Evolutionary conservation across 148 eudicot species (phyloP).

Genomic region (Fagopyrum homotropicum): DNA sequence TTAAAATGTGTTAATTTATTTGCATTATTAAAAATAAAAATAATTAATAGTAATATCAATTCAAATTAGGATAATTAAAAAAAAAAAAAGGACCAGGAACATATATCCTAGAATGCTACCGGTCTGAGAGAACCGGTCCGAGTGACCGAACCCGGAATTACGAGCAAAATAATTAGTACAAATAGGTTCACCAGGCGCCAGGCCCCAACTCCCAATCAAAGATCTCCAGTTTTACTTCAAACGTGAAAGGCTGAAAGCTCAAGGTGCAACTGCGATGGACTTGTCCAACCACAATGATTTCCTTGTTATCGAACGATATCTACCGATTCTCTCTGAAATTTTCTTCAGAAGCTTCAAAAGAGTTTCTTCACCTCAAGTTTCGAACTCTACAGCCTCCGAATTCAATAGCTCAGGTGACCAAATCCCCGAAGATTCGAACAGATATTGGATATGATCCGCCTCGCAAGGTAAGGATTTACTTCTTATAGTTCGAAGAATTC

Average conservation of each 20-base stretch:
- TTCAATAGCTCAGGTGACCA: conserved; percentile 20
- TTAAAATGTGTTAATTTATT: too few species aligned
- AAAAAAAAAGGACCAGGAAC: too few species aligned
- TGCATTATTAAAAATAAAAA: too few species aligned
- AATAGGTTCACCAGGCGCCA: too few species aligned
- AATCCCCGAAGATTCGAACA: conserved; percentile 42
- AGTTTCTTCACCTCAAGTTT: conserved; percentile 23
- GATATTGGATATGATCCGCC: conserved; percentile 43
- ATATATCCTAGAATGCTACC: too few species aligned
- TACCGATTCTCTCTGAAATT: conserved; percentile 42
- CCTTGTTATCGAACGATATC: conserved; percentile 54
- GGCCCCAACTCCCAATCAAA: neutral
- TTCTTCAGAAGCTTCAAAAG: conserved; percentile 27
- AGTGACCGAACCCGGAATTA: too few species aligned
- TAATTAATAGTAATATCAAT: too few species aligned
- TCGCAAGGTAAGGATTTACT: conserved; percentile 8
- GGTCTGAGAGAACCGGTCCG: too few species aligned
- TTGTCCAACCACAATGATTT: conserved; percentile 42
- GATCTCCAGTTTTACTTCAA: neutral
- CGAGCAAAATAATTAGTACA: too few species aligned
- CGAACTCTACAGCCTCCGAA: conserved; percentile 21
- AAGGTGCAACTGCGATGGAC: neutral
- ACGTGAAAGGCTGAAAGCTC: neutral
- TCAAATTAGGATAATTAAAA: too few species aligned
- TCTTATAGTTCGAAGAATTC: conserved; percentile 17